phyloP scores from a whole-genome alignment of 1,139 yeast genomes.

The Wickerhamomyces sp. region DNA sequence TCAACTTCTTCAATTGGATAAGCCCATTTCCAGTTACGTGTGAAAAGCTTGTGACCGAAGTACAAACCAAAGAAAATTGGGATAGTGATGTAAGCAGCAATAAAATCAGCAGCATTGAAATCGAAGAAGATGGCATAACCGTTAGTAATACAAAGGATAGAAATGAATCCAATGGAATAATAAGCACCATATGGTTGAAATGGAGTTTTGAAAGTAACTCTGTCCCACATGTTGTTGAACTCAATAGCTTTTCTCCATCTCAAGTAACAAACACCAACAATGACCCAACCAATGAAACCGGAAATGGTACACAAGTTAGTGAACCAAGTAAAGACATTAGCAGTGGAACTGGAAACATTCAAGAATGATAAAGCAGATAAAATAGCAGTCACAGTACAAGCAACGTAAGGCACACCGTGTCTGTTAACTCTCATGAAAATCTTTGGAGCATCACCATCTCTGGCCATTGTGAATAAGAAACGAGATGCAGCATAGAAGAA shows the following conservation, averaged over 20 bases:
- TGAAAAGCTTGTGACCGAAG: conserved; percentile 50
- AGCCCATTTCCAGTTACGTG: conserved; percentile 37
- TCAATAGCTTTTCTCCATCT: conserved; percentile 53
- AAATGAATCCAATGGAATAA: conserved; percentile 43
- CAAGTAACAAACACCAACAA: conserved; percentile 51
- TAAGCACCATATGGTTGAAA: conserved; percentile 57
- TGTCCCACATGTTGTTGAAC: conserved; percentile 38
- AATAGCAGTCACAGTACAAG: conserved; percentile 33
- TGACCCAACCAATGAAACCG: conserved; percentile 55
- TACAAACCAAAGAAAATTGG: conserved; percentile 55
- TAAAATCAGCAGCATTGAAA: conserved; percentile 58
- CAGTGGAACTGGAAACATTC: conserved; percentile 48
- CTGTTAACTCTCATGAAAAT: conserved; percentile 37
- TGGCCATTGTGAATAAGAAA: conserved; percentile 50
- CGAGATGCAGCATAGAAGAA: conserved; percentile 56
- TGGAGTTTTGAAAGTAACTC: conserved; percentile 27
- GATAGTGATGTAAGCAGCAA: conserved; percentile 63
- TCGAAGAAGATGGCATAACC: conserved; percentile 64
- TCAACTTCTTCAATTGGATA: conserved; percentile 43
- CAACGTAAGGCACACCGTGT: conserved; percentile 46
- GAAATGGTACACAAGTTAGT: conserved; percentile 63
- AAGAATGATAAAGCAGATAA: conserved; percentile 23
- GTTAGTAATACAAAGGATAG: conserved; percentile 42
- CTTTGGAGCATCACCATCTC: conserved; percentile 54
- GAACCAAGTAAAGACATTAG: conserved; percentile 59